These are phyloP conservation scores for Leishmania braziliensis DNA, from an alignment of 208 protist genomes.

Conservation along the genomic window DNA sequence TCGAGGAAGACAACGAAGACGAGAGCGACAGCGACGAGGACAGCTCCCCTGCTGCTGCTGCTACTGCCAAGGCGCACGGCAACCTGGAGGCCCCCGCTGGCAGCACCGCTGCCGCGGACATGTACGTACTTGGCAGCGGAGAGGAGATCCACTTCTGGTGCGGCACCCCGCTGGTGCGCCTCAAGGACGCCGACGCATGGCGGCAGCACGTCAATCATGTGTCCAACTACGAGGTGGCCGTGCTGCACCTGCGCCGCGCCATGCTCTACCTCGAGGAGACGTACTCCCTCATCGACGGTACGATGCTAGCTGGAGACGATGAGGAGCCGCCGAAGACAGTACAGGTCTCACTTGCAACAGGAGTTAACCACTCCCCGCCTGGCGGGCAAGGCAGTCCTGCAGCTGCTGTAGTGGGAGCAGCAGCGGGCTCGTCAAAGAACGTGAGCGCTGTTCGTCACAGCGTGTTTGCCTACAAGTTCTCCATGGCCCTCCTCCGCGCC, in stretches of 20 bases:
- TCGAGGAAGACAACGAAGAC: slow-evolving; percentile 27
- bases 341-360: background rate
- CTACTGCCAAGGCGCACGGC: slow-evolving; percentile 20
- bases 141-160: slow-evolving; percentile 81
- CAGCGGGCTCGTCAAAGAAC: background rate
- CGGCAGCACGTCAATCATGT: slow-evolving; percentile 42
- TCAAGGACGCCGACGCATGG: slow-evolving; percentile 39
- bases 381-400: background rate
- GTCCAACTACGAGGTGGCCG: slow-evolving; percentile 64
- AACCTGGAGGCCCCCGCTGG: slow-evolving; percentile 39
- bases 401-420: background rate
- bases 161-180: slow-evolving; percentile 66
- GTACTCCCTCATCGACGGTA: slow-evolving; percentile 72
- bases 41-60: background rate
- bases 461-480: slow-evolving; percentile 59
- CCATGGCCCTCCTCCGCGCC: slow-evolving; percentile 72
- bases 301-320: slow-evolving; percentile 44
- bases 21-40: slow-evolving; percentile 12
- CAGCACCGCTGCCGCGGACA: slow-evolving; percentile 11
- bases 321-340: slow-evolving; percentile 5
- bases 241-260: slow-evolving; percentile 74
- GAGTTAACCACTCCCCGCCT: background rate
- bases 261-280: slow-evolving; percentile 89
- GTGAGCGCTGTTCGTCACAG: slow-evolving; percentile 29
- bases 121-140: slow-evolving; percentile 45